Base-by-base conservation (phyloP, 345 rosid species). In the Brassica cretica region DNA sequence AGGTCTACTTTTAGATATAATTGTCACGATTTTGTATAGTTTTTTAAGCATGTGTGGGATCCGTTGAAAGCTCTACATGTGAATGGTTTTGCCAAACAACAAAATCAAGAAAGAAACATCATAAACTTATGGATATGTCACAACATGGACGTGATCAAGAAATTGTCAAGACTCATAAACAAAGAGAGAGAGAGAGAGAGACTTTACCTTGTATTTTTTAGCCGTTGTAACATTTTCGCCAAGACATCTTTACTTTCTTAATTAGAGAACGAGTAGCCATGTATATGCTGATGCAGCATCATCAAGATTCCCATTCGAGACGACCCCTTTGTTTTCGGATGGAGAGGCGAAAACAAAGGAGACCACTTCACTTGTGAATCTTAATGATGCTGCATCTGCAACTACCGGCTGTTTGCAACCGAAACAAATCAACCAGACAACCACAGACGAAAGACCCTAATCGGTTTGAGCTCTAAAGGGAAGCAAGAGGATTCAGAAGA, bases 271-370 rank as follows among this genome's bases (percentile, higher is more conserved):
- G 49, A 64, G 62, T 53, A 80, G 83, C 79, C 83, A 75, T 71
- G 83, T 80, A 80, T 65, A 85, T 88, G 96, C 94, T 75, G 97
- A 91, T 94, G 98, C 98, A 94, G 94, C 98, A 94, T 94, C 98
- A 94, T 94, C 98, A 94, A 89, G 98, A 94, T 94, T 94, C 98
- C 87, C 98, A 94, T 44, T 81, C 64, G 71, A 83, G 78, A 87
- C 75, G 60, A 78, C 15, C 56, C 72, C 68, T 80, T 80, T 65
- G 32, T 60, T 44, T 51, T 46, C 60, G 29, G 65, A 73, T 51
- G n/a, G 37, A 35, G 67, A 29, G 24, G 56, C 24, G 14, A 74
- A 51, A 55, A 35, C 82, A 75, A 75, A 74, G 61, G 68, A 66
- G 55, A 70, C 76, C 63, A 75, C 56, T 56, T 74, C 79, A 65